Evolutionary conservation across 192 early-diverging fungal genomes (phyloP).

Genomic region (Bifiguratus adelaidae): DNA sequence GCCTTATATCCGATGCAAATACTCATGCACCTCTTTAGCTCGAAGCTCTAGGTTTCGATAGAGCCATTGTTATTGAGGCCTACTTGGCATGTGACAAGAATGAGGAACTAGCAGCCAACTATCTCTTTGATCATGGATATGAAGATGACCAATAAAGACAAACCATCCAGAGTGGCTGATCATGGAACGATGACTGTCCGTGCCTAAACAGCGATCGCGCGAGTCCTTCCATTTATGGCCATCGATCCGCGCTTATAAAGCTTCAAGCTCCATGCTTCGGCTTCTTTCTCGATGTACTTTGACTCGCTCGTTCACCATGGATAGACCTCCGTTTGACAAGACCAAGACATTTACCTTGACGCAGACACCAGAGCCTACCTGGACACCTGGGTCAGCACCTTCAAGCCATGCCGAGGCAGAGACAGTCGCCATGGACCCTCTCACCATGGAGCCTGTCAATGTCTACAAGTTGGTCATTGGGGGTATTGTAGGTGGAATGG

Average conservation of each 20-base stretch:
- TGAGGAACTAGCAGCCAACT: constrained; percentile 95
- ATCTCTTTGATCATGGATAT: constrained; percentile 73
- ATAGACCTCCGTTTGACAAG: constrained; percentile 1
- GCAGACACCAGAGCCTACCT: neutral
- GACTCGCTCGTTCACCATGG: too few relatives aligned
- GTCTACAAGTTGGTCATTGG: constrained; percentile 34
- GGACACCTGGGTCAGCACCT: neutral
- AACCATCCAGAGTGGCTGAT: too few relatives aligned
- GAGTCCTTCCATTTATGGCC: too few relatives aligned
- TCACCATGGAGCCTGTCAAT: constrained; percentile 6
- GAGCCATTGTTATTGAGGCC: constrained; percentile 77
- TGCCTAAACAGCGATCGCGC: too few relatives aligned
- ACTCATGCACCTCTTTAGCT: constrained; percentile 34
- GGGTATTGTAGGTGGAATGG: constrained; percentile 10
- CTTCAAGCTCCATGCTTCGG: too few relatives aligned
- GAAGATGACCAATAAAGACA: constrained; percentile 40
- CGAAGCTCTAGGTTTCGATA: constrained; percentile 78
- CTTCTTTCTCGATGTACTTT: too few relatives aligned
- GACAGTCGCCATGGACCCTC: constrained; percentile 12
- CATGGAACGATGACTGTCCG: too few relatives aligned
- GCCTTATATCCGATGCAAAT: neutral
- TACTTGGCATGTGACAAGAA: constrained; percentile 97
- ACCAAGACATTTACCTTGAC: neutral
- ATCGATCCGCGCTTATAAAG: too few relatives aligned
- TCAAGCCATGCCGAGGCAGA: neutral